Conservation (phyloP, 1,284 basidiomycete genomes). For the Pseudozyma tsukubaensis region DNA sequence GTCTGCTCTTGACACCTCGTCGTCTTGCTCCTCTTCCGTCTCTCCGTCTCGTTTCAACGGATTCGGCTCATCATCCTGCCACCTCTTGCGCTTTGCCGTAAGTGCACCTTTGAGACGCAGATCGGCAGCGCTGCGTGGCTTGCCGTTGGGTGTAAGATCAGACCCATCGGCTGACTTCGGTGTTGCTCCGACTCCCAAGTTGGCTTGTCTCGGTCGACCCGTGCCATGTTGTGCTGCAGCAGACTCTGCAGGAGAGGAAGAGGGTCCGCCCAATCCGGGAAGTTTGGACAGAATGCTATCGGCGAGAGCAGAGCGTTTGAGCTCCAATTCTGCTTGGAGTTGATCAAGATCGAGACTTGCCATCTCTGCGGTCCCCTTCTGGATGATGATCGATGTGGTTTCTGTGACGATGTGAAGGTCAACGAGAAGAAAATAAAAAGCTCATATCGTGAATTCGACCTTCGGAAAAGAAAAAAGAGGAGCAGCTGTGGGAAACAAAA, state of each 20-base stretch:
- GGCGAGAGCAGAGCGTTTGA: conserved; percentile 56
- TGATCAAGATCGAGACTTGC: conserved; percentile 51
- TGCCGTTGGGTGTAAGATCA: conserved; percentile 2
- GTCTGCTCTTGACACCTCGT: conserved; percentile 33
- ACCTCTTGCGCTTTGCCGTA: conserved; percentile 47
- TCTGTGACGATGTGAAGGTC: background rate
- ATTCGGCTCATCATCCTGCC: conserved; percentile 17
- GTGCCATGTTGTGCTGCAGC: conserved; percentile 3
- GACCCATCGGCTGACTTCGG: conserved; percentile 11
- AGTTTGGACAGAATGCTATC: conserved; percentile 60
- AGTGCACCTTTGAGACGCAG: conserved; percentile 50
- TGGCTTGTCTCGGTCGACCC: conserved; percentile 44
- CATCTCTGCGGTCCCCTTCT: conserved; percentile 5
- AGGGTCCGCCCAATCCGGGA: conserved; percentile 15
- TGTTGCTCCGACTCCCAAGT: conserved; percentile 57
- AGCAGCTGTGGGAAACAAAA: background rate
- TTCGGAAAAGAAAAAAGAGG: background rate
- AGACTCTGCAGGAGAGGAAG: conserved; percentile 13
- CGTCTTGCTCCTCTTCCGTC: conserved; percentile 40
- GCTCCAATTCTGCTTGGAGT: conserved; percentile 62
- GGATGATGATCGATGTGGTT: background rate
- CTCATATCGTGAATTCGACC: background rate
- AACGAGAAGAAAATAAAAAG: background rate
- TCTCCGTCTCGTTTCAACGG: conserved; percentile 1
- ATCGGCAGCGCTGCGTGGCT: conserved; percentile 38